Conservation (phyloP, 2,329 filamentous ascomycete genomes). For the Botrytis elliptica region DNA sequence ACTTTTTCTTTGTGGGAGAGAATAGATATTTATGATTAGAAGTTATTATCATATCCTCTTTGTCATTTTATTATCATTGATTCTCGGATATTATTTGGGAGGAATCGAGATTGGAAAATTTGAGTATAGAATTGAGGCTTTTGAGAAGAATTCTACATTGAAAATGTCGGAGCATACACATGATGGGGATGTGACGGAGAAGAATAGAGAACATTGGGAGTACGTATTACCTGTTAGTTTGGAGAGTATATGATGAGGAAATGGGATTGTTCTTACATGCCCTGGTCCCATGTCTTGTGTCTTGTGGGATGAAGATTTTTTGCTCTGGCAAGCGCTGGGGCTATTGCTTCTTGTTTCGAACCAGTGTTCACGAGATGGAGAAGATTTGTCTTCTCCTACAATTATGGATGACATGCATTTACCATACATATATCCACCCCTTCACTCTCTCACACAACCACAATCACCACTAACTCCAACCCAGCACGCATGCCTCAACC, state of each 20-base stretch:
- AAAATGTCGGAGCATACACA: not conserved
- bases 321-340: not conserved
- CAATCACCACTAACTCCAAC: not conserved
- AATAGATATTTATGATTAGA: not conserved
- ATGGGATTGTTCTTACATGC: not conserved
- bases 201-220: slow-evolving; percentile 44
- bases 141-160: not conserved
- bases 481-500: slow-evolving; percentile 49
- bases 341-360: not conserved
- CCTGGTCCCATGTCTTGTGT: not conserved
- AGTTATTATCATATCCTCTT: not conserved
- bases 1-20: not conserved
- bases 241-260: not conserved
- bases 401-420: not conserved
- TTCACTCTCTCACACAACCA: not conserved
- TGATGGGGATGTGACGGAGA: slow-evolving; percentile 37
- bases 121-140: not conserved
- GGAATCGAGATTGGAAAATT: not conserved
- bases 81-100: not conserved
- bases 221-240: slow-evolving; percentile 32
- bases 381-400: not conserved
- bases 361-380: rapidly evolving
- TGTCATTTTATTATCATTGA: not conserved
- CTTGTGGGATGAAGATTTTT: not conserved
- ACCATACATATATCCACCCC: not conserved